Base-by-base conservation (phyloP, 2,329 filamentous ascomycete species). In the Penicillium digitatum region DNA sequence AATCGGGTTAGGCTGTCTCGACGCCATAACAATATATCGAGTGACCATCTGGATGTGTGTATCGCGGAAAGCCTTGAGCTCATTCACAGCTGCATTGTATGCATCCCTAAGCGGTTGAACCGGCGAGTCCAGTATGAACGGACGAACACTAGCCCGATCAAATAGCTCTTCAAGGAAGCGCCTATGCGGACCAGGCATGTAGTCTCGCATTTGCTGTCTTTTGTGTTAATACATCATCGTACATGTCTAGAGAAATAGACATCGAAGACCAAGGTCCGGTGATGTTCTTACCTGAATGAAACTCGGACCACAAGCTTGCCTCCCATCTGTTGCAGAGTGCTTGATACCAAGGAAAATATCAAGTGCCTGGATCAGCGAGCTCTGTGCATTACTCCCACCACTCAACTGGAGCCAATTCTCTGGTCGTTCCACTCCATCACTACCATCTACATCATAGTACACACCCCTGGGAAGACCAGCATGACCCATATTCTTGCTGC, bases 371-470 rank as follows among this genome's bases (percentile, higher is more conserved):
- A 82, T 74, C 43, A 82, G 58, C 0, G 79, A 81, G 65, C 79
- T 81, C 60, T 82, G 80, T 0, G 78, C 80, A 60, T 82, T 82
- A 58, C 79, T 82, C 0, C 80, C 80, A 3, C 80, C 80, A 31
- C 78, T 76, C 54, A 80, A 78, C 47, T 79, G 76, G 20, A 72
- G 71, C 79, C 79, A 82, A 12, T 75, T 66, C 1, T 78, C 79
- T 35, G 73, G 71, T 0, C 16, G 38, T 32, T 55, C 52, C 11
- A 32, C 39, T 6, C 76, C 78, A 8, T 78, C 62, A 3, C 76
- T 78, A 9, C 78, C 62, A 3, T 79, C 79, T 37, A 77, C 68
- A 50, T 81, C 79, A 58, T 81, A 82, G 59, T 79, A 81, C 2
- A 82, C 76, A 11, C 80, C 80, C 6, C 74, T 71, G 0, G 79